Base-by-base conservation (phyloP, 2,329 filamentous ascomycete genomes). In the Pyrenophora graminea region DNA sequence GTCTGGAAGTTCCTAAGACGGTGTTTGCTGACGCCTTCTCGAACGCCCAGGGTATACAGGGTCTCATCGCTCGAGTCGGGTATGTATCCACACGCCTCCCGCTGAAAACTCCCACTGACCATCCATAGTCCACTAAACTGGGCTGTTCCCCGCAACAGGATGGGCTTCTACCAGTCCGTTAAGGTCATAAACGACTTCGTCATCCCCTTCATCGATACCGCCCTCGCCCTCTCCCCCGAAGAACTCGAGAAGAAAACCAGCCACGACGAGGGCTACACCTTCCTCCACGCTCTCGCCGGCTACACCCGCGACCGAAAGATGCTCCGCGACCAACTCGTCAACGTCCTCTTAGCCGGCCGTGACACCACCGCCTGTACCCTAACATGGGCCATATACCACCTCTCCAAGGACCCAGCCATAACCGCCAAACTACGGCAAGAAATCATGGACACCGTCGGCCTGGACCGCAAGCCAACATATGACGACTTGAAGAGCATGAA, bases 311-410 rank as follows among this genome's bases (percentile, higher is more conserved):
- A 81, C 55, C 70, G 76, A 19, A 82, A 80, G 46, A 82, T 91
- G 3, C 81, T 97, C 12, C 89, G 91, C 30, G 91, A 96, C 73
- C 91, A 97, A 73, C 79, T 96, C 40, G 82, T 72, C 18, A 67
- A 64, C 38, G 83, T 96, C 9, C 82, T 97, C 2, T 82, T 97
- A 13, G 92, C 92, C 1, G 91, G 90, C 10, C 83, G 89, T 18
- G 92, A 97, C 72, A 96, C 92, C 12, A 97, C 92, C 0, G 91
- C 91, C 25, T 84, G 81, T 13, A 91, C 89, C 0, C 80, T 97
- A 0, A 88, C 86, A 0, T 96, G 91, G 87, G 80, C 84, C 31
- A 80, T 96, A 52, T 95, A 94, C 72, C 90, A 96, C 72, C 80
- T 97, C 2, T 83, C 86, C 32, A 84, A 85, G 13, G 81, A 90